These are phyloP conservation scores for Leucocoprinus birnbaumii DNA, from an alignment of 768 basidiomycete species.

Conservation along the genomic window DNA sequence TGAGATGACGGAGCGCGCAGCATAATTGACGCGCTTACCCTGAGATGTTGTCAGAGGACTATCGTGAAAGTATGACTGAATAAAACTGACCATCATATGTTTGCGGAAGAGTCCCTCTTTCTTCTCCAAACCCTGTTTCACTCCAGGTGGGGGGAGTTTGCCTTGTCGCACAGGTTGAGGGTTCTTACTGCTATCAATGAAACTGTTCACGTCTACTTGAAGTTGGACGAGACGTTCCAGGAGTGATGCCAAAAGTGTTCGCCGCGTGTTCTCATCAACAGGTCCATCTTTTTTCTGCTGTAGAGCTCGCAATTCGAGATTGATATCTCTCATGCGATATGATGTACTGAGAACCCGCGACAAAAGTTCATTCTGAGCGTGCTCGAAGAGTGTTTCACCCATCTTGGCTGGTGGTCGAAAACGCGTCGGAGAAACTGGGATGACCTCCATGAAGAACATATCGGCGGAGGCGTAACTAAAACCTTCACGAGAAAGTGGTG, in stretches of 20 bases:
- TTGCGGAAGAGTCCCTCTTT: slow-evolving; percentile 98
- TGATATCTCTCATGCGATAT: slow-evolving; percentile 77
- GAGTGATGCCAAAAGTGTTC: slow-evolving; percentile 61
- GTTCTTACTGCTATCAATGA: slow-evolving; percentile 96
- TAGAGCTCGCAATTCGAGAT: slow-evolving; percentile 56
- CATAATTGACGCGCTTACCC: slow-evolving; percentile 99
- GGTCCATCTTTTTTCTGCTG: slow-evolving; percentile 52
- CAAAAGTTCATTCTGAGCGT: slow-evolving; percentile 91
- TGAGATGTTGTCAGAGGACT: slow-evolving; percentile 23
- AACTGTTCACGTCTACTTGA: slow-evolving; percentile 93
- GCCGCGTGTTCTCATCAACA: slow-evolving; percentile 47
- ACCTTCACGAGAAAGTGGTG: slow-evolving; percentile 54
- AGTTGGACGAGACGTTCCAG: slow-evolving; percentile 85
- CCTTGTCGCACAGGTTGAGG: slow-evolving; percentile 82
- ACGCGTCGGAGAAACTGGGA: slow-evolving; percentile 90
- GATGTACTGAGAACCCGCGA: slow-evolving; percentile 77
- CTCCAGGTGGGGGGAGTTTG: slow-evolving; percentile 86
- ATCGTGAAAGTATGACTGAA: not conserved
- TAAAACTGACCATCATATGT: slow-evolving; percentile 89
- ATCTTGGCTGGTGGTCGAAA: slow-evolving; percentile 93
- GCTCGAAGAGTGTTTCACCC: slow-evolving; percentile 92
- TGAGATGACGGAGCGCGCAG: slow-evolving; percentile 99
- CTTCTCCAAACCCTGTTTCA: slow-evolving; percentile 97
- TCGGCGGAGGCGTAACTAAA: slow-evolving; percentile 79
- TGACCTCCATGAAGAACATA: slow-evolving; percentile 95